Evolutionary conservation across 495 filamentous ascomycete species (phyloP).

Genomic region (Pseudotulostoma volvatum): DNA sequence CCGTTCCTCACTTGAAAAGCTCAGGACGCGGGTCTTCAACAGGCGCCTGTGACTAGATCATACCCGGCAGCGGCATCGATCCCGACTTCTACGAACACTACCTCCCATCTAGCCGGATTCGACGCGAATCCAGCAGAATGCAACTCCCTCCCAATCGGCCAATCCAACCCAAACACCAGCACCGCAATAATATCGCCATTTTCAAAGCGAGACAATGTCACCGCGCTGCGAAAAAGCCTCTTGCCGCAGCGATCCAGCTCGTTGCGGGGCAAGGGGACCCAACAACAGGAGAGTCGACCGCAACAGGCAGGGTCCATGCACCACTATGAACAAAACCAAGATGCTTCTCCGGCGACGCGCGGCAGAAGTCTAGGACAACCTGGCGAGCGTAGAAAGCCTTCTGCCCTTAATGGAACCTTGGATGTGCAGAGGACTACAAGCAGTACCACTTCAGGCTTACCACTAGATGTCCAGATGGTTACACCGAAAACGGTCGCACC

Average conservation of each 20-base stretch:
- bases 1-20: not conserved
- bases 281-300: not conserved
- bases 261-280: not conserved
- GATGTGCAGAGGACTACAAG: conserved; percentile 10
- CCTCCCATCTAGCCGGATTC: not conserved
- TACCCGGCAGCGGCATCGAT: not conserved
- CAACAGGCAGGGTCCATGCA: not conserved
- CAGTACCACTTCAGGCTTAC: conserved; percentile 14
- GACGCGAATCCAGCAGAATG: not conserved
- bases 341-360: conserved; percentile 7
- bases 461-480: conserved; percentile 12
- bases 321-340: not conserved
- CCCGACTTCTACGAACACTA: not conserved
- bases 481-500: conserved; percentile 8
- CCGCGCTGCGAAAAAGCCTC: not conserved
- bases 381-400: conserved; percentile 7
- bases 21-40: not conserved
- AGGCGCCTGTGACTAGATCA: not conserved
- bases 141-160: not conserved
- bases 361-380: conserved; percentile 23
- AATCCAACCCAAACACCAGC: no score
- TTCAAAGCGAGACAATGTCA: no score
- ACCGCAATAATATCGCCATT: no score
- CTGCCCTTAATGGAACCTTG: conserved; percentile 7
- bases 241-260: conserved; percentile 1